Base-by-base conservation (phyloP, 2,329 filamentous ascomycete genomes). In the Trichoderma asperellum region DNA sequence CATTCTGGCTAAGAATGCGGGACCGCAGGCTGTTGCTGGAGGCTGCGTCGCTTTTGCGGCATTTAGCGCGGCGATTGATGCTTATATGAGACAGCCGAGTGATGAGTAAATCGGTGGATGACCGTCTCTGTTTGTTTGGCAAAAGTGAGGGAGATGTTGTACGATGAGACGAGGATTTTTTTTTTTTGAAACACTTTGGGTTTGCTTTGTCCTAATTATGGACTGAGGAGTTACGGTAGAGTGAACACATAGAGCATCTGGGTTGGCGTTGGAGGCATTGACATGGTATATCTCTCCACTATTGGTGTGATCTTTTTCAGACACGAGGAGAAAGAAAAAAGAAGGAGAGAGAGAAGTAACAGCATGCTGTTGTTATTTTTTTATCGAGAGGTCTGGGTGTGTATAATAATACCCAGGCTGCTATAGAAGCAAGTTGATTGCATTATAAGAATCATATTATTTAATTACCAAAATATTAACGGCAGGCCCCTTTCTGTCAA, bases 11-110 rank as follows among this genome's bases (percentile, higher is more conserved):
- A 89, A 92, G 72, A 92, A 91, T 75, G 95, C 92, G 0, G 96
- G 96, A 0, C 96, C 96, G 8, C 92, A 96, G 82, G 96, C 95
- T 37, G 92, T 93, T 61, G 91, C 89, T 1, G 86, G 96, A 4
- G 96, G 96, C 0, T 98, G 95, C 80, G 92, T 89, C 14, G 96
- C 95, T 0, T 99, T 99, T 80, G 96, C 96, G 68, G 94, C 93
- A 1, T 98, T 98, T 76, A 92, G 89, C 79, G 89, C 92, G 16
- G 95, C 94, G 0, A 97, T 98, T 78, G 95, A 98, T 85, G 89
- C 89, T 43, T 97, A 93, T 79, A 93, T 97, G 93, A 83, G 92
- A 75, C 91, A 91, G 85, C 91, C 92, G 73, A 88, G 83, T 79
- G 88, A 90, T 60, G 85, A 88, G 70, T 86, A 83, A 74, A 40